These are phyloP conservation scores for Coleophoma cylindrospora DNA, from an alignment of 2,329 filamentous ascomycete genomes.

Conservation along the genomic window DNA sequence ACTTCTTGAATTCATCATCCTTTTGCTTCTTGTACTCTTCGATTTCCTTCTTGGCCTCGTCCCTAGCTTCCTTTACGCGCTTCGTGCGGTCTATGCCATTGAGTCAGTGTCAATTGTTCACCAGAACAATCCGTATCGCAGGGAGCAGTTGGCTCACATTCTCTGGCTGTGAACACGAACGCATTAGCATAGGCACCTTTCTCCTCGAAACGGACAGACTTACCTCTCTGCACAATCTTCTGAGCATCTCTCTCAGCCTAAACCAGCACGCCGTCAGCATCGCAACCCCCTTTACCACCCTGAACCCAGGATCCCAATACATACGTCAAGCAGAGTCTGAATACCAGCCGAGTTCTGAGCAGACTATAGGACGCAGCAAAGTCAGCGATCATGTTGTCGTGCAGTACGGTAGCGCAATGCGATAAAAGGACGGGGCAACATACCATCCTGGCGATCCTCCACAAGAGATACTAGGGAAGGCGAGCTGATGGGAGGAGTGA, in stretches of 20 bases:
- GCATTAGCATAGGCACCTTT: too few relatives aligned
- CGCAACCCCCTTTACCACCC: neutral
- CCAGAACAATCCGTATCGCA: slow-evolving; percentile 15
- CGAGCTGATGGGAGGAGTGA: neutral
- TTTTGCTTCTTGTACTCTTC: slow-evolving; percentile 86
- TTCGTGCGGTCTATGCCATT: slow-evolving; percentile 74
- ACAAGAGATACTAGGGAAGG: neutral
- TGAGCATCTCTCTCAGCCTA: slow-evolving; percentile 97
- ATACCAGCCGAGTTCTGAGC: slow-evolving; percentile 98
- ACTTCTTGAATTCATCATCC: slow-evolving; percentile 92
- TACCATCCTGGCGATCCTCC: slow-evolving; percentile 20
- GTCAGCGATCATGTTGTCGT: neutral
- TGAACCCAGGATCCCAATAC: slow-evolving; percentile 23
- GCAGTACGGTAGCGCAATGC: neutral
- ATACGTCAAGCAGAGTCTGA: slow-evolving; percentile 96
- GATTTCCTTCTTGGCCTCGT: slow-evolving; percentile 97
- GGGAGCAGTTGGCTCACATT: slow-evolving; percentile 58
- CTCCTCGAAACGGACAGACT: slow-evolving; percentile 16
- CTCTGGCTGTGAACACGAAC: slow-evolving; percentile 57
- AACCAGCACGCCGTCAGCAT: slow-evolving; percentile 28
- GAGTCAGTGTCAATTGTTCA: slow-evolving; percentile 14
- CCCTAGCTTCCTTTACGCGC: slow-evolving; percentile 91
- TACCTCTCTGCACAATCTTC: slow-evolving; percentile 98
- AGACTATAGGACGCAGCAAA: slow-evolving; percentile 52
- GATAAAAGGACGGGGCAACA: slow-evolving; percentile 1